Base-by-base conservation (phyloP, 371 early-diverging fungal species). In the Parasitella parasitica region DNA sequence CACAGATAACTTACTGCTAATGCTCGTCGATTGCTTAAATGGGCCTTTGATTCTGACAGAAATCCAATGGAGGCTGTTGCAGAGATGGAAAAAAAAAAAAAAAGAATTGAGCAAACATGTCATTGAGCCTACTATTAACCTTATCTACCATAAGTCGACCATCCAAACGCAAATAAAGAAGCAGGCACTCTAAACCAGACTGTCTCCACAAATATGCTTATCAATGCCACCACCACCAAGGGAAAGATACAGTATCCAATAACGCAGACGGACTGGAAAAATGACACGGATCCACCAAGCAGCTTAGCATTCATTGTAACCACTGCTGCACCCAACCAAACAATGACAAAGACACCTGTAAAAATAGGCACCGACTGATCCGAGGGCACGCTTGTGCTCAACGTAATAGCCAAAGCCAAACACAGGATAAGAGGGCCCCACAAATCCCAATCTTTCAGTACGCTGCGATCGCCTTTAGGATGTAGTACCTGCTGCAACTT, bases 391-490 rank as follows among this genome's bases (percentile, higher is more conserved):
- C 89, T 72, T 34, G 83, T 66, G 67, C 87, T 88, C 79, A 91
- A 68, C 2, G 83, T 81, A 61, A 94, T 85, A 2, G 97, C 92
- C 49, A 97, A 77, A 9, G 86, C 80, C 43, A 96, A 77, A 64
- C 96, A 96, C 61, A 97, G 83, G 51, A 97, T 75, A 52, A 97
- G 79, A 16, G 97, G 97, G 5, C 97, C 97, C 97, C 97, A 97
- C 15, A 95, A 77, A 75, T 96, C 97, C 94, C 95, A 94, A 58
- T 94, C 93, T 66, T 82, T 80, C 63, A 94, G 77, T 34, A 91
- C 81, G 63, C 88, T 86, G 55, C 82, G 73, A 64, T 78, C 71
- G 12, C 82, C 86, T 36, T 82, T 81, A 16, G 94, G 93, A 39
- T 86, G 64, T 26, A 93, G 73, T 24, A 94, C 94, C 71, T 88